Evolutionary conservation across 139 green algal genomes (phyloP).

Genomic region (Chlamydomonas eustigma): DNA sequence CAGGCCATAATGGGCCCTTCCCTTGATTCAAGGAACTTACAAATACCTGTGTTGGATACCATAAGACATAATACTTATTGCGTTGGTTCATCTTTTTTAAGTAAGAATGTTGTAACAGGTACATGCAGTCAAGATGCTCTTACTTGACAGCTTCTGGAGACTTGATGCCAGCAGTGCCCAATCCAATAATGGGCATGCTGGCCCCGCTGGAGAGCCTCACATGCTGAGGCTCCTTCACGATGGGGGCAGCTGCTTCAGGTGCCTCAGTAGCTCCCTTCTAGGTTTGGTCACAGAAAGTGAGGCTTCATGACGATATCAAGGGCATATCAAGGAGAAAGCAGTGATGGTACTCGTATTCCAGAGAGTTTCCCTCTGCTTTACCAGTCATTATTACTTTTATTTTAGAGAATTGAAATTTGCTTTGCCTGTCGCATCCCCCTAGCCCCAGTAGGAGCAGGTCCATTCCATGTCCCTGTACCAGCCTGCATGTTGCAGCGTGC

Average conservation of each 20-base stretch:
- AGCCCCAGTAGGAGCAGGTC: conserved; percentile 59
- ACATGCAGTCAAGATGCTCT: too few relatives aligned
- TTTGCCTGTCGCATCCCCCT: too few relatives aligned
- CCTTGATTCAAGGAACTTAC: too few relatives aligned
- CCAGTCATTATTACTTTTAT: background rate
- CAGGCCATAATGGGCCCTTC: too few relatives aligned
- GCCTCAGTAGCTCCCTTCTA: background rate
- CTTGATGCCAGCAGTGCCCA: conserved; percentile 54
- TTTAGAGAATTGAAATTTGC: too few relatives aligned
- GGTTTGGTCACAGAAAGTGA: background rate
- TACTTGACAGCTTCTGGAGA: conserved; percentile 47
- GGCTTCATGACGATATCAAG: background rate
- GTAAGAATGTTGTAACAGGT: too few relatives aligned
- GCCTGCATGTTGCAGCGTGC: conserved; percentile 39
- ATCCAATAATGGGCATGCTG: conserved; percentile 62
- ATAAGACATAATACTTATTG: too few relatives aligned
- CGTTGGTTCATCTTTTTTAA: too few relatives aligned
- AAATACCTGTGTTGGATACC: too few relatives aligned
- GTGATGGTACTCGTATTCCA: background rate
- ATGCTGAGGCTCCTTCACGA: background rate
- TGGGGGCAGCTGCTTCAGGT: background rate
- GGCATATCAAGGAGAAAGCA: background rate
- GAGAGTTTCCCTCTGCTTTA: background rate
- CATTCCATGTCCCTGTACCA: conserved; percentile 70
- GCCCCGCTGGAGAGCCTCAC: conserved; percentile 47